Evolutionary conservation across 768 basidiomycete species (phyloP).

Genomic region (Solioccasus polychromus): DNA sequence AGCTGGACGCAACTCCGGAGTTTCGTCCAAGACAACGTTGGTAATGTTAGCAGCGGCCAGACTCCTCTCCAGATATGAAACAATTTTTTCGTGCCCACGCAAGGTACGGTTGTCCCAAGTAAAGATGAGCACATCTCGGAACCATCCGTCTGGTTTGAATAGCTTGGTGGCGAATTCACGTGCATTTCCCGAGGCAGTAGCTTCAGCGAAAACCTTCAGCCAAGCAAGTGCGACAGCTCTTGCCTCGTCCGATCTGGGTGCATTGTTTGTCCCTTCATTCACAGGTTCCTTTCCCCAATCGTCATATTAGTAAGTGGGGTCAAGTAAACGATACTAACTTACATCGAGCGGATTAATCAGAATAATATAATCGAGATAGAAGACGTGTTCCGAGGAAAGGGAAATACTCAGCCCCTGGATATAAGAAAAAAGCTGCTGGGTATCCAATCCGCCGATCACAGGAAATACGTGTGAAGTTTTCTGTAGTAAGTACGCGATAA

Average conservation of each 20-base stretch:
- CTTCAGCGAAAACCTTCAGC: constrained; percentile 1
- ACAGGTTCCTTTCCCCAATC: no score
- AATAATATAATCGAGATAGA: background rate
- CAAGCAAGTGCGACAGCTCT: background rate
- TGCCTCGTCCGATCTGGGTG: no score
- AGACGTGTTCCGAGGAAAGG: background rate
- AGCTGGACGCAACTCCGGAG: background rate
- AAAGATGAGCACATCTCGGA: constrained; percentile 4
- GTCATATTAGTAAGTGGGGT: no score
- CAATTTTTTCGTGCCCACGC: constrained; percentile 1
- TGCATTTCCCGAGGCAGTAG: background rate
- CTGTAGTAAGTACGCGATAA: background rate
- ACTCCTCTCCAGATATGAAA: background rate
- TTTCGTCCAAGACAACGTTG: constrained; percentile 2
- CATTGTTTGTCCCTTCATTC: no score
- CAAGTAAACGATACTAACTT: no score
- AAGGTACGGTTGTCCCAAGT: constrained; percentile 4
- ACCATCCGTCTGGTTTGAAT: constrained; percentile 2
- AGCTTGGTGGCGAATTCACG: background rate
- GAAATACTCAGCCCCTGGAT: background rate
- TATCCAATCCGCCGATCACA: background rate
- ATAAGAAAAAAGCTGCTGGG: background rate
- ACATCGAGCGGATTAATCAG: no score
- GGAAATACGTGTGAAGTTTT: background rate
- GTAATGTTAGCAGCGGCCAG: background rate